These are phyloP conservation scores for Trichoderma koningii DNA, from an alignment of 2,329 filamentous ascomycete species.

Conservation along the genomic window DNA sequence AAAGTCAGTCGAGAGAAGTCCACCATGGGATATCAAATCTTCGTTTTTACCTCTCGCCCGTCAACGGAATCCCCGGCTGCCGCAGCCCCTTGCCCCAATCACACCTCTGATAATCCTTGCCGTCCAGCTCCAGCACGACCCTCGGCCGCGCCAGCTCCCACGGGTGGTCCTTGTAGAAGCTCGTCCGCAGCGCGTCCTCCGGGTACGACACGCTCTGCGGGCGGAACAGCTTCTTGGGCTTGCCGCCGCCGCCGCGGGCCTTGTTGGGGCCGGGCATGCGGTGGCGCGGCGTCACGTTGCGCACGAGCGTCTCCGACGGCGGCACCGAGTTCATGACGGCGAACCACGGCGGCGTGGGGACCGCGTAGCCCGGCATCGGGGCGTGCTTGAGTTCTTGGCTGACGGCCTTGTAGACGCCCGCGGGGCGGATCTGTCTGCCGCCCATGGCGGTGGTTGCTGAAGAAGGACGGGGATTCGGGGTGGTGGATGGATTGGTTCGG, in stretches of 20 bases:
- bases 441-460: conserved; percentile 39
- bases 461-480: neutral
- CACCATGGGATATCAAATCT: no score
- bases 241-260: conserved; percentile 28
- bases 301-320: conserved; percentile 59
- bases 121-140: conserved; percentile 81
- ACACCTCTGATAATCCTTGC: conserved; percentile 72
- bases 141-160: conserved; percentile 94
- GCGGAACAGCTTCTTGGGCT: conserved; percentile 74
- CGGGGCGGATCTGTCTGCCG: conserved; percentile 49
- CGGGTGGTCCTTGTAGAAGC: conserved; percentile 91
- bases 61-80: conserved; percentile 74
- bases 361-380: conserved; percentile 40
- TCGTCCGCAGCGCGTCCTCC: conserved; percentile 77
- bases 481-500: neutral
- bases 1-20: neutral
- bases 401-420: conserved; percentile 51
- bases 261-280: conserved; percentile 44
- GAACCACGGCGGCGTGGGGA: conserved; percentile 52
- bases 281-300: conserved; percentile 55
- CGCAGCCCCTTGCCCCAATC: conserved; percentile 77
- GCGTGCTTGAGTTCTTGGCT: conserved; percentile 47
- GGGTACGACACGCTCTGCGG: conserved; percentile 77
- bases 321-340: conserved; percentile 55
- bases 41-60: conserved; percentile 93